Conservation (phyloP, 805 yeast genomes). For the Allodekkera sacchari region DNA sequence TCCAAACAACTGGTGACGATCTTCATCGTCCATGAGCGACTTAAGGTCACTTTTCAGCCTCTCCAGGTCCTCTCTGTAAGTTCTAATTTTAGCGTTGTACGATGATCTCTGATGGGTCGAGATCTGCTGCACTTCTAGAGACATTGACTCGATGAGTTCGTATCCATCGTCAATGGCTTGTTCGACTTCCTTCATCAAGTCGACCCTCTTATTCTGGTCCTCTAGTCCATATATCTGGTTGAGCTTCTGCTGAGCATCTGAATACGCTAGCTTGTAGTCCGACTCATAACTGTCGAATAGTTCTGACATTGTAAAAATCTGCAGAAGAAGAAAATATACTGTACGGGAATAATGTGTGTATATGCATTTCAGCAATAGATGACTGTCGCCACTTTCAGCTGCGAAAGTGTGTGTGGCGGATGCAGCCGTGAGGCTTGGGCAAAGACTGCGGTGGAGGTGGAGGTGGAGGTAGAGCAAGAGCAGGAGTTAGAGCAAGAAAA, state of each 20-base stretch:
- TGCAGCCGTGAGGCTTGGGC: too few species aligned
- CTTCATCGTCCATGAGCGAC: slow-evolving; percentile 57
- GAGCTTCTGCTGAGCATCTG: slow-evolving; percentile 62
- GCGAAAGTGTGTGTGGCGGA: too few species aligned
- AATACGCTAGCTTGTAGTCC: slow-evolving; percentile 62
- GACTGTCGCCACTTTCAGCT: too few species aligned
- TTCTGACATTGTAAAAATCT: slow-evolving; percentile 35
- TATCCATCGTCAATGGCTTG: slow-evolving; percentile 69
- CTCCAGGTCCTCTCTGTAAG: slow-evolving; percentile 53
- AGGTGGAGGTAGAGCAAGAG: too few species aligned
- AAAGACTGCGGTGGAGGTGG: too few species aligned
- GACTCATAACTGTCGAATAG: slow-evolving; percentile 57
- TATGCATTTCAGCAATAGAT: too few species aligned
- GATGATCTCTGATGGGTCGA: slow-evolving; percentile 68
- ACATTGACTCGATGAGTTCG: slow-evolving; percentile 80
- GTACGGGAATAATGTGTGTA: too few species aligned
- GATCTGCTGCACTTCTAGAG: slow-evolving; percentile 73
- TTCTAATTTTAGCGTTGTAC: slow-evolving; percentile 69
- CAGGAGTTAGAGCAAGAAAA: too few species aligned
- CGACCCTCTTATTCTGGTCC: slow-evolving; percentile 40
- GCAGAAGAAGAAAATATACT: too few species aligned
- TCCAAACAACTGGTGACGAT: slow-evolving; percentile 68
- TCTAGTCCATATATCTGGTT: slow-evolving; percentile 41
- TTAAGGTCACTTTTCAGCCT: slow-evolving; percentile 48
- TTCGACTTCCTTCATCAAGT: slow-evolving; percentile 52